Base-by-base conservation (phyloP, 768 basidiomycete species). In the Peribolospora kevripleyi region DNA sequence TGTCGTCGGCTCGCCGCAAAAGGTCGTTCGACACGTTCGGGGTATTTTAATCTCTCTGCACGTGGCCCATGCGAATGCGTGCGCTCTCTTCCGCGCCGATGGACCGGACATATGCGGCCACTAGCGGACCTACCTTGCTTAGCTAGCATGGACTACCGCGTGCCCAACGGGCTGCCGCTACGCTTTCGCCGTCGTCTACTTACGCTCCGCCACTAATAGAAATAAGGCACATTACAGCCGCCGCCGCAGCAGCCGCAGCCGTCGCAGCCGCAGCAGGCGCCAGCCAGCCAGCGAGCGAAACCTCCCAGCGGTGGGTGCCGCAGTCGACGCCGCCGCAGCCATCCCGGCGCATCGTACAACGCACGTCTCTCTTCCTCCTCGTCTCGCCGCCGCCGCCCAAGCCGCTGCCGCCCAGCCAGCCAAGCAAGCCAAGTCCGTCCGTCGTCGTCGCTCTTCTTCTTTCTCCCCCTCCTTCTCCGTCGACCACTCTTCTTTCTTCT, bases 1-100 rank as follows among this genome's bases (percentile, higher is more conserved):
- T 95, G 68, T 74, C n/a, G n/a, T n/a, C n/a, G n/a, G n/a, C 88
- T 62, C 81, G 83, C 53, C 78, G 93, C 59, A 76, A 87, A 58
- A 76, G 76, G 56, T 74, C 84, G 48, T 77, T 97, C 40, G 61
- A 64, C 39, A 59, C 51, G 5, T 11, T 79, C 80, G 65, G 73
- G 73, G 58, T 84, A 85, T 67, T 70, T 90, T 50, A 74, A 73
- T 59, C 25, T 25, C 25, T 25, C 25, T 25, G 25, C 25, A 25
- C 25, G 25, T 25, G 25, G 37, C 36, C 42, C 14, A 51, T 37
- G 25, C 54, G 53, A 9, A 83, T 90, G 69, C 42, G 58, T 55
- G 3, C 45, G 48, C 13, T 54, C 53, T 5, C 53, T 48, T 14
- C 53, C 47, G 4, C 53, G 53, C 25, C 25, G 25, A 25, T 25